Evolutionary conservation across 2,329 filamentous ascomycete genomes (phyloP).

Genomic region (Fonsecaea pedrosoi): DNA sequence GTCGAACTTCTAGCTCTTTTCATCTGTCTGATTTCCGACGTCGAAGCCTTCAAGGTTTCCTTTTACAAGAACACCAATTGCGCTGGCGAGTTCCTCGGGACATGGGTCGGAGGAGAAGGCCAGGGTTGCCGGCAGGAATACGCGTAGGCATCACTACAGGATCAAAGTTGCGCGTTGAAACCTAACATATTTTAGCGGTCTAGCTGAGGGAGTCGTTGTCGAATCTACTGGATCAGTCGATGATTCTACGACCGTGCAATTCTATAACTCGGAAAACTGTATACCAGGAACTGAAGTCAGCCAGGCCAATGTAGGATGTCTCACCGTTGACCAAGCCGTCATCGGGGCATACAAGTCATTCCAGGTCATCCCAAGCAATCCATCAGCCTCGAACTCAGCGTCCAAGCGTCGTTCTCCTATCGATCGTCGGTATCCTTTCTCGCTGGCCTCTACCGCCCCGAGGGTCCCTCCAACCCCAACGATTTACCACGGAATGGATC

Average conservation of each 20-base stretch:
- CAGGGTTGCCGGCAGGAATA: conserved; percentile 12
- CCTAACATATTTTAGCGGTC: conserved; percentile 8
- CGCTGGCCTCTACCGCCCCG: background rate
- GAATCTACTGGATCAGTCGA: conserved; percentile 8
- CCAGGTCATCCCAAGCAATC: background rate
- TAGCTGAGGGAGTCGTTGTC: conserved; percentile 7
- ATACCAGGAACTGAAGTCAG: conserved; percentile 4
- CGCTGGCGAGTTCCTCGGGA: conserved; percentile 6
- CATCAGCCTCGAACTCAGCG: background rate
- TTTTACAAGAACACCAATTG: conserved; percentile 16
- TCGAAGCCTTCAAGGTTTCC: conserved; percentile 7
- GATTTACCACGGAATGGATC: background rate
- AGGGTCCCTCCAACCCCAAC: background rate
- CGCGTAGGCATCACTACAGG: background rate
- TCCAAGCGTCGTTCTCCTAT: background rate
- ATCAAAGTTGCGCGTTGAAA: background rate
- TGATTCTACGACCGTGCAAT: background rate
- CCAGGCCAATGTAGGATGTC: background rate
- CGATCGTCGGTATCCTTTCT: background rate
- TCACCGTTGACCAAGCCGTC: conserved; percentile 7
- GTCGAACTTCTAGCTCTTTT: too few species aligned
- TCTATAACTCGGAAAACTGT: conserved; percentile 4
- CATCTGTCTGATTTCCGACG: too few species aligned
- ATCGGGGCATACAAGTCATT: conserved; percentile 11
- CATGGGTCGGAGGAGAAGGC: conserved; percentile 11